phyloP scores from a whole-genome alignment of 345 rosid species.

The Punica granatum region DNA sequence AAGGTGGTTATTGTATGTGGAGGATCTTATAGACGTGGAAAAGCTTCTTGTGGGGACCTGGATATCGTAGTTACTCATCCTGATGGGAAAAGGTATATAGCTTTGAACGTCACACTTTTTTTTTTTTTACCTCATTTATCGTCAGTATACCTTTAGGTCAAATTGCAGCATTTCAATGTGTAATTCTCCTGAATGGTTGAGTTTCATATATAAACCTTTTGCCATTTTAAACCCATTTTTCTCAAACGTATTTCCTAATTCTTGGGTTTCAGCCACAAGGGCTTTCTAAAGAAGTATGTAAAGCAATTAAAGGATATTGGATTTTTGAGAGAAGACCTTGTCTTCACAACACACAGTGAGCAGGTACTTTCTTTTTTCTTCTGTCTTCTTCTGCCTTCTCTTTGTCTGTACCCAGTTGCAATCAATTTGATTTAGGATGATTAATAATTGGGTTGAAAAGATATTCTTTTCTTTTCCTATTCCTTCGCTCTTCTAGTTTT shows the following conservation, averaged over 20 bases:
- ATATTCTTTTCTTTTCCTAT: not conserved
- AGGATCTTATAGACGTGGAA: slow-evolving; percentile 97
- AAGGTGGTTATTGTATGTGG: slow-evolving; percentile 77
- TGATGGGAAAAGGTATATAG: slow-evolving; percentile 67
- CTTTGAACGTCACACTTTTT: not conserved
- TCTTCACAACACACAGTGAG: slow-evolving; percentile 81
- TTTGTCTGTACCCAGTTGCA: not conserved
- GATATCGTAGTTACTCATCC: slow-evolving; percentile 83
- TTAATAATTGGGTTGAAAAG: too few relatives aligned
- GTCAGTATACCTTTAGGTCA: not conserved
- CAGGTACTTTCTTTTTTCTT: slow-evolving; percentile 38
- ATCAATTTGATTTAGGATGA: not conserved
- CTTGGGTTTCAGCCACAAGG: slow-evolving; percentile 58
- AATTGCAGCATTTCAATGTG: too few relatives aligned
- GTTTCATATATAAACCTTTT: not conserved
- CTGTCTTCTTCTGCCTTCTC: not conserved
- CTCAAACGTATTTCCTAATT: slow-evolving; percentile 13
- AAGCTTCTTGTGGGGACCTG: slow-evolving; percentile 87
- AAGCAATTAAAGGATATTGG: slow-evolving; percentile 63
- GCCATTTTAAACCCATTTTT: not conserved
- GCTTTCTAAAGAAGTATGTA: slow-evolving; percentile 65
- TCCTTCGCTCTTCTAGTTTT: not conserved
- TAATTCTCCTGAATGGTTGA: too few relatives aligned
- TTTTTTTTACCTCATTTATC: not conserved
- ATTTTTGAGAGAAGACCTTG: slow-evolving; percentile 77